Evolutionary conservation across 441 rosid genomes (phyloP), one percentile per base, ranked within the genome.

Genomic region (Pelargonium australe): DNA sequence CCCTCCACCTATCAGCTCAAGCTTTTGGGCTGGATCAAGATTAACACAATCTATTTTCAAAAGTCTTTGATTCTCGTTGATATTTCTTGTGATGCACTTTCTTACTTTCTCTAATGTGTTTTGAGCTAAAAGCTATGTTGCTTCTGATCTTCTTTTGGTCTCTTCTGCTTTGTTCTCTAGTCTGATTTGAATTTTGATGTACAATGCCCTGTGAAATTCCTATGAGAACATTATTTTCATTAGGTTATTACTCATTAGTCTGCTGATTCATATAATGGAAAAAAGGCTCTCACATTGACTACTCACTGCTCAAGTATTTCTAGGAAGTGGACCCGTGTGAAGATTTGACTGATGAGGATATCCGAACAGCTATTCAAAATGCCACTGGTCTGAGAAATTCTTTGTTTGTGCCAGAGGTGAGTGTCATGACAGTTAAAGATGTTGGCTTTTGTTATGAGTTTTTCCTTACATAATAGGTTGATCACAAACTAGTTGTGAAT

Each of bases 321-420:
- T 75, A 91, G 97, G 97, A 91, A 79, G 98, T 94, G 76, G 96
- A 91, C 81, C 98, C 95, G 23, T 94, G 97, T 73, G 94, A 91
- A 77, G 92, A 87, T 80, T 85, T 94, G 84, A 94, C 95, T 66
- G 92, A 88, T 71, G 94, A 87, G 41, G 96, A 94, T 78, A 94
- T 94, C 69, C 91, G 91, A 71, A 94, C 93, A 73, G 95, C 93
- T 63, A 89, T 94, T 79, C 98, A 94, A 81, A 94, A 94, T 86
- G 98, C 98, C 51, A 89, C 93, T 69, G 98, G 97, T 80, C 92
- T 95, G 68, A 89, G 75, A 80, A 86, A 94, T 70, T 90, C 99
- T 58, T 76, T 94, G 31, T 94, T 94, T 79, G 92, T 91, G 69
- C 97, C 96, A 61, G 96, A 88, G 72, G 99, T 95, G 81, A 64